phyloP scores from a whole-genome alignment of 2,329 filamentous ascomycete species.

The Fusarium sp. region DNA sequence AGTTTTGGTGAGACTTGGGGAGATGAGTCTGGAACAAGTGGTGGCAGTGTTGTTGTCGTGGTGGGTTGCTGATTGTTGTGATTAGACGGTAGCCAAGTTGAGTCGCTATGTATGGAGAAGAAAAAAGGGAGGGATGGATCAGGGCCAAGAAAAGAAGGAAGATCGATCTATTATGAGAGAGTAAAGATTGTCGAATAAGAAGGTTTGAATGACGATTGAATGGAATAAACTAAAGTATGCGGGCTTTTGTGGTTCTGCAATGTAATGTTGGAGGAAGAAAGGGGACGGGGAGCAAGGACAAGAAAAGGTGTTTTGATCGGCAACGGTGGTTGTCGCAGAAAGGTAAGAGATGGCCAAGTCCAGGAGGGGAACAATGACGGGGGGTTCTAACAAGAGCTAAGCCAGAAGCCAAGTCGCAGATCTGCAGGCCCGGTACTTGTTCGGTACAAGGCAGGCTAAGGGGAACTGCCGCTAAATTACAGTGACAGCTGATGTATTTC shows the following conservation, averaged over 20 bases:
- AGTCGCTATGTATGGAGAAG: background rate
- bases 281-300: constrained; percentile 6
- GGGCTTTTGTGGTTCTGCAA: constrained; percentile 14
- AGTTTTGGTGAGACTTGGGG: constrained; percentile 33
- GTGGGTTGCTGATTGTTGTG: constrained; percentile 33
- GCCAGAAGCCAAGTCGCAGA: constrained; percentile 50
- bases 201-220: constrained; percentile 26
- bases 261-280: constrained; percentile 6
- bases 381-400: constrained; percentile 40
- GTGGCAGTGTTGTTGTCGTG: constrained; percentile 17
- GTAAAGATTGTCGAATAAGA: constrained; percentile 14
- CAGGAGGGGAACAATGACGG: constrained; percentile 2
- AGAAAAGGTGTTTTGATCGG: constrained; percentile 38
- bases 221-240: constrained; percentile 4
- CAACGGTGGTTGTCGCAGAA: constrained; percentile 41
- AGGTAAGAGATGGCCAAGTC: constrained; percentile 13
- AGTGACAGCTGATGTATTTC: constrained; percentile 25
- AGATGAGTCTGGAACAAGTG: constrained; percentile 34
- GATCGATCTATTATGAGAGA: constrained; percentile 19
- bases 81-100: background rate
- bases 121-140: constrained; percentile 1
- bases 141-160: constrained; percentile 2
- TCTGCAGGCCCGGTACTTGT: constrained; percentile 43
- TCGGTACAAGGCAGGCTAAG: constrained; percentile 23
- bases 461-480: constrained; percentile 5